Conservation (phyloP, 371 early-diverging fungal genomes). For the Mucor ambiguus region DNA sequence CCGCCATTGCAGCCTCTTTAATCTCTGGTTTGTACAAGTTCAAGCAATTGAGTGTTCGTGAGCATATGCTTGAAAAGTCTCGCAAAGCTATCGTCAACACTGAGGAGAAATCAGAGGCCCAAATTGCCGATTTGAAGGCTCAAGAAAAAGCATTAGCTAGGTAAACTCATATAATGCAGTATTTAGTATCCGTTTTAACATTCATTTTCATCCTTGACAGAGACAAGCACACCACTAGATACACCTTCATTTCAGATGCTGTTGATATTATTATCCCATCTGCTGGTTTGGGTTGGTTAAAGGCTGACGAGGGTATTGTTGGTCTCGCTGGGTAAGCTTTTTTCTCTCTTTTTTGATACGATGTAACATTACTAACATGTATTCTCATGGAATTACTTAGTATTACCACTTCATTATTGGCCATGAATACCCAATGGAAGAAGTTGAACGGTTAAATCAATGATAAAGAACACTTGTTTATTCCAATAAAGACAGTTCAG, state of each 20-base stretch:
- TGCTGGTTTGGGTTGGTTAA: slow-evolving; percentile 57
- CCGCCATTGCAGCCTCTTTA: slow-evolving; percentile 64
- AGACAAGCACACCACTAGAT: slow-evolving; percentile 52
- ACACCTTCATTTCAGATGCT: slow-evolving; percentile 62
- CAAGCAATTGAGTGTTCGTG: slow-evolving; percentile 47
- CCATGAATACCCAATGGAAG: slow-evolving; percentile 51
- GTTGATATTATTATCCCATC: slow-evolving; percentile 68
- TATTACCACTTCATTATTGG: slow-evolving; percentile 54
- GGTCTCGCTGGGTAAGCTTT: slow-evolving; percentile 67
- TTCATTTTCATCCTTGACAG: slow-evolving; percentile 24
- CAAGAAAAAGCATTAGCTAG: slow-evolving; percentile 39
- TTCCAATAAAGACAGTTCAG: background rate
- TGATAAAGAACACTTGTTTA: background rate
- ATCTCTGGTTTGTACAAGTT: slow-evolving; percentile 65
- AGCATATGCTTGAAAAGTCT: slow-evolving; percentile 38
- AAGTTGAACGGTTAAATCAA: slow-evolving; percentile 19
- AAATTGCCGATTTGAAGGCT: slow-evolving; percentile 26
- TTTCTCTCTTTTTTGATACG: background rate
- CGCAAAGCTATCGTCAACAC: slow-evolving; percentile 32
- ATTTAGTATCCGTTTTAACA: background rate
- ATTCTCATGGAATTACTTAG: slow-evolving; percentile 20
- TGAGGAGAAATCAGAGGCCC: slow-evolving; percentile 22
- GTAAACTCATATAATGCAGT: slow-evolving; percentile 32
- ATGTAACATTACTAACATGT: background rate
- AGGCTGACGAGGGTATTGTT: slow-evolving; percentile 65